Percentiles rank a stretch among this genome's conserved stretches.
phyloP scores from a whole-genome alignment of 192 early-diverging fungal genomes.

The Coemansia sp. region DNA sequence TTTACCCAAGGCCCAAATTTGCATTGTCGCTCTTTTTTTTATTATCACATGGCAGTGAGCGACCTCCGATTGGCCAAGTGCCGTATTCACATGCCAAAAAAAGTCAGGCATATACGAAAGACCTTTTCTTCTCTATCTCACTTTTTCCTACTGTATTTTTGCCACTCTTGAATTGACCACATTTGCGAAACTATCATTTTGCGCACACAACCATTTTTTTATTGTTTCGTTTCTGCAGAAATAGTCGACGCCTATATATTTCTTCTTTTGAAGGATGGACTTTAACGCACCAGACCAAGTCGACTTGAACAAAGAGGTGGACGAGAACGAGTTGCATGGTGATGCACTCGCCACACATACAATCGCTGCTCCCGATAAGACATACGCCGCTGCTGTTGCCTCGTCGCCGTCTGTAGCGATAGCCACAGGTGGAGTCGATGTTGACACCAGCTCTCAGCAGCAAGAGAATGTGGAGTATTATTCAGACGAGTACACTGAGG shows the following conservation, averaged over 20 bases:
- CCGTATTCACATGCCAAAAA: slow-evolving; percentile 5
- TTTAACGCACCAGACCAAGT: neutral
- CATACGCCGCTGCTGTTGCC: slow-evolving; percentile 10
- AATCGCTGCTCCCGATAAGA: slow-evolving; percentile 2
- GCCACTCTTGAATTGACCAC: too few relatives aligned
- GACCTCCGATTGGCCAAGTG: neutral
- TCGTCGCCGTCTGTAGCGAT: neutral
- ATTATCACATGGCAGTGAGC: neutral
- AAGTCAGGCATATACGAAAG: neutral
- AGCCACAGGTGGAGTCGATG: neutral
- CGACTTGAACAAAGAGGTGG: slow-evolving; percentile 6
- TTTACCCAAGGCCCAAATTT: neutral
- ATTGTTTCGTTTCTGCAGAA: too few relatives aligned
- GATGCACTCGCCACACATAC: neutral
- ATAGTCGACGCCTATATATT: neutral
- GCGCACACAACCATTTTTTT: neutral
- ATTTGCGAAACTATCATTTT: neutral
- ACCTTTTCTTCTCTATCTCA: neutral
- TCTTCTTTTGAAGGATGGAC: neutral
- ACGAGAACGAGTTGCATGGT: neutral
- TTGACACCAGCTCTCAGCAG: neutral
- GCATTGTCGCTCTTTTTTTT: neutral
- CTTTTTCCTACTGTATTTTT: neutral
- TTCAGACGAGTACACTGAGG: slow-evolving; percentile 46
- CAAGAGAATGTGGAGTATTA: slow-evolving; percentile 1